Base-by-base conservation (phyloP, 768 basidiomycete species). In the Rossbeevera mucosa region DNA sequence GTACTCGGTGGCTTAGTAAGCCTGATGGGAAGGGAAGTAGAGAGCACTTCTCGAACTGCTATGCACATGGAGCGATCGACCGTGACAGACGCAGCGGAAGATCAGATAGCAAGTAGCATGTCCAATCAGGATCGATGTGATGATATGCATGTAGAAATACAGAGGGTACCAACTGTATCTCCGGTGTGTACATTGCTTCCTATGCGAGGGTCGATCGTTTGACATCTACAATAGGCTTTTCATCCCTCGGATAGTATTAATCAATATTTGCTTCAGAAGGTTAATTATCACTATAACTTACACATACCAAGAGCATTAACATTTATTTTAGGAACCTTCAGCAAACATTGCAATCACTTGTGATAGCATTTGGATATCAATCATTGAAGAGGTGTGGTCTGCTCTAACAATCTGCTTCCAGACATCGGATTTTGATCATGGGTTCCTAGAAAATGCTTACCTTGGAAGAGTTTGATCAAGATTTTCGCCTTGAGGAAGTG, bases 211-310 rank as follows among this genome's bases (percentile, higher is more conserved):
- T 12, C 1, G 4, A n/a, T 30, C 1, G 9, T 21, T 49, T 40
- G 38, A 52, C n/a, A 11, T 11, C 3, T 26, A 21, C 2, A 4
- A 11, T 21, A 45, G 51, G 28, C 6, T 8, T 55, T 54, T 24
- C 54, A 55, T 11, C 54, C 54, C 14, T 41, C 20, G 13, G 45
- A 55, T 22, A n/a, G 14, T 20, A 53, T 55, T 16, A 55, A 55
- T 50, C 26, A 29, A 22, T 51, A 51, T 25, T 22, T 51, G 21
- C 20, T 51, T 18, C 51, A 7, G 4, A 25, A 25, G 25, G 25
- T 25, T 25, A 46, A 43, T 45, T 31, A 20, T 3, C 12, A 5
- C 25, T 36, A 7, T 22, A 20, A 20, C 12, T 20, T 25, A 7
- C 25, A 25, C 25, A 13, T 20, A 11, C 3, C 14, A 6, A 1